A percentile compares a stretch with the other conserved stretches of the same genome.
Evolutionary conservation across 352 stramenopile species (phyloP).

Genomic region (Pythium angustatum): DNA sequence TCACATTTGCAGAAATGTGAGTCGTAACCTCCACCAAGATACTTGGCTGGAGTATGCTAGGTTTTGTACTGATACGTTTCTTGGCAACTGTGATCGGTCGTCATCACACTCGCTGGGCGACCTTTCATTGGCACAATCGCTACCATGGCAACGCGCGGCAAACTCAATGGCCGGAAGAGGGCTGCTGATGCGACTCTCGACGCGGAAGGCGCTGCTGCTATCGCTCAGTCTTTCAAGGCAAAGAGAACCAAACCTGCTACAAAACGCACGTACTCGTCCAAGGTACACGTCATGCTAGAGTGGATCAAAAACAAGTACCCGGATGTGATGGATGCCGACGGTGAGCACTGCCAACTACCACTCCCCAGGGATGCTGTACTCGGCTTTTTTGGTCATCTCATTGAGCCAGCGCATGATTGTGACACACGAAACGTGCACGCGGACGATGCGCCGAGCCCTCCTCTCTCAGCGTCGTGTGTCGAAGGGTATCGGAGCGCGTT

Average conservation of each 20-base stretch:
- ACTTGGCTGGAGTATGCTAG: conserved; percentile 3
- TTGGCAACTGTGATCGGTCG: neutral
- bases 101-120: conserved; percentile 1
- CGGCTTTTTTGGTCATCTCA: conserved; percentile 15
- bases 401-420: conserved; percentile 3
- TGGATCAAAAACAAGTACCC: conserved; percentile 1
- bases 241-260: conserved; percentile 5
- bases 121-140: conserved; percentile 5
- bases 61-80: neutral
- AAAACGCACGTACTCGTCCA: conserved; percentile 1
- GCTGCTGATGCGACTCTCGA: conserved; percentile 1
- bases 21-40: neutral
- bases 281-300: conserved; percentile 7
- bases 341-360: neutral
- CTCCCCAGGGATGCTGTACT: neutral
- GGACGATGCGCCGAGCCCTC: neutral
- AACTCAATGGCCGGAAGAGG: neutral
- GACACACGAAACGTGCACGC: conserved; percentile 7
- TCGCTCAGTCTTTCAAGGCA: conserved; percentile 7
- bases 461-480: conserved; percentile 12
- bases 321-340: neutral
- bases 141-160: neutral
- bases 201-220: conserved; percentile 1
- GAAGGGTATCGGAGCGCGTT: conserved; percentile 13
- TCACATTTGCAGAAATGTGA: conserved; percentile 10